A percentile compares a stretch with the other conserved stretches of the same genome.
phyloP scores from a whole-genome alignment of 2,329 filamentous ascomycete species.

The Orbilia oligospora region DNA sequence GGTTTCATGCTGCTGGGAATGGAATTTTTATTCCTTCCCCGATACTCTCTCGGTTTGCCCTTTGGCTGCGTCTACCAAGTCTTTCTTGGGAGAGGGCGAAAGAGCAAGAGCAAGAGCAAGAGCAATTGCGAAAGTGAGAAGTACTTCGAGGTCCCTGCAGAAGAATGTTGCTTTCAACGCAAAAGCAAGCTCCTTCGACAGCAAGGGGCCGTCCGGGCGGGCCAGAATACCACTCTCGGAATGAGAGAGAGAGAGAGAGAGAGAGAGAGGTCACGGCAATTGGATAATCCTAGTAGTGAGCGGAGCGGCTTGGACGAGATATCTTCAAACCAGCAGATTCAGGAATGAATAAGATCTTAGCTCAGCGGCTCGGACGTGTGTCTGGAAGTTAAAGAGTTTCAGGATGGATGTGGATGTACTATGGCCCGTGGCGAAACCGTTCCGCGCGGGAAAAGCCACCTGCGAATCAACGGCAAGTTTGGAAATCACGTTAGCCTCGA shows the following conservation, averaged over 20 bases:
- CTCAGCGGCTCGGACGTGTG: constrained; percentile 55
- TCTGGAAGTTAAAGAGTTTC: constrained; percentile 60
- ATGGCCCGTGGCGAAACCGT: constrained; percentile 61
- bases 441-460: constrained; percentile 60
- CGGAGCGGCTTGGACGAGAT: constrained; percentile 52
- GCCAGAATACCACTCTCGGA: constrained; percentile 59
- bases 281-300: constrained; percentile 26
- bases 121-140: not conserved
- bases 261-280: constrained; percentile 50
- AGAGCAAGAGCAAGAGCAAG: constrained; percentile 7
- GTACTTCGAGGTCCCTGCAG: constrained; percentile 44
- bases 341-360: constrained; percentile 49
- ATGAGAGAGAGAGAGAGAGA: constrained; percentile 54
- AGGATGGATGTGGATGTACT: constrained; percentile 33
- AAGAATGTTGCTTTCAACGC: constrained; percentile 60
- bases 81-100: not conserved
- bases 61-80: constrained; percentile 25
- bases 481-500: constrained; percentile 57
- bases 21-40: constrained; percentile 29
- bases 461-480: constrained; percentile 57
- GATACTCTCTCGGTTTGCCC: constrained; percentile 5
- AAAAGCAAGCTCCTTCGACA: constrained; percentile 46
- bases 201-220: constrained; percentile 55
- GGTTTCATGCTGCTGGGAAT: constrained; percentile 58
- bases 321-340: constrained; percentile 37